Conservation (phyloP, 148 eudicot genomes). For the Talinum fruticosum region DNA sequence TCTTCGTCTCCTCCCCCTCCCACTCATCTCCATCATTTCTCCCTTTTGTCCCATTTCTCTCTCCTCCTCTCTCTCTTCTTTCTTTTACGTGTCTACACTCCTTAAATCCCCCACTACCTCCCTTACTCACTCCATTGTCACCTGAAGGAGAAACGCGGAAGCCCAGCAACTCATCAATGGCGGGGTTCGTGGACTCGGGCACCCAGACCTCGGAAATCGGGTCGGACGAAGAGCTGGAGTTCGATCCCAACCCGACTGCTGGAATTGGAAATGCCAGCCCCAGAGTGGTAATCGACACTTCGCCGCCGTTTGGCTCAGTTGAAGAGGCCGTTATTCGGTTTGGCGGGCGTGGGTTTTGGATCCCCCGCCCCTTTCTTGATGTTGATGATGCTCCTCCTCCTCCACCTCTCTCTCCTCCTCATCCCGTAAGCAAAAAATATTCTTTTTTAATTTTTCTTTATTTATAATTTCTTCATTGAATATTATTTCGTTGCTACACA, state of each 20-base stretch:
- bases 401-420: background rate
- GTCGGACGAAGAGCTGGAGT: constrained; percentile 12
- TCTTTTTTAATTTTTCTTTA: background rate
- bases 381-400: constrained; percentile 8
- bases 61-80: background rate
- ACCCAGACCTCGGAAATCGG: constrained; percentile 35
- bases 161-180: constrained; percentile 19
- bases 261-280: constrained; percentile 31
- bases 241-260: background rate
- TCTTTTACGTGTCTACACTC: constrained; percentile 5
- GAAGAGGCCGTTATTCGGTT: constrained; percentile 83
- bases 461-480: background rate
- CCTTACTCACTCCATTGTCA: background rate
- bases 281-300: constrained; percentile 68
- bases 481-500: too few species aligned
- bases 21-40: background rate
- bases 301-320: constrained; percentile 76
- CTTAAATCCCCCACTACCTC: background rate
- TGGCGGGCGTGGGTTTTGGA: constrained; percentile 79
- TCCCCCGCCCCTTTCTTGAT: constrained; percentile 45
- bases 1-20: background rate
- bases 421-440: background rate
- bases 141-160: too few species aligned
- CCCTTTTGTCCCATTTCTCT: background rate
- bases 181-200: constrained; percentile 37